These are phyloP conservation scores for Fusarium transvaalense DNA, from an alignment of 2,329 filamentous ascomycete genomes.

Conservation along the genomic window DNA sequence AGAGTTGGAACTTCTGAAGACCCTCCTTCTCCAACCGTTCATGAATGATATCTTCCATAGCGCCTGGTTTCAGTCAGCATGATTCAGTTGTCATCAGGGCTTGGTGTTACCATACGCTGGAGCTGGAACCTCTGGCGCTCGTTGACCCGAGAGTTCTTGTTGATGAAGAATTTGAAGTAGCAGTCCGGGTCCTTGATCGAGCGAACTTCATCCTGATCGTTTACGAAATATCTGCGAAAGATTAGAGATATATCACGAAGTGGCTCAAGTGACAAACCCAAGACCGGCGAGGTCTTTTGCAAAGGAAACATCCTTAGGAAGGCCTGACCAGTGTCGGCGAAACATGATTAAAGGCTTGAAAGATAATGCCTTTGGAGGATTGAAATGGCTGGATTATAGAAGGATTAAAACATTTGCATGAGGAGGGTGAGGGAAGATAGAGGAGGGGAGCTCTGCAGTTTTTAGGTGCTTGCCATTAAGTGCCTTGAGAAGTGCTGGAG, in stretches of 20 bases:
- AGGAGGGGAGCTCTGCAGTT: not conserved
- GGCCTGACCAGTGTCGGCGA: slow-evolving; percentile 73
- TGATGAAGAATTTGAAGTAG: slow-evolving; percentile 81
- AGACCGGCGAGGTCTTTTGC: slow-evolving; percentile 75
- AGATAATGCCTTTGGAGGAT: not conserved
- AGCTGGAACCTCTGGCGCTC: slow-evolving; percentile 79
- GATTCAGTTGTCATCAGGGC: not conserved
- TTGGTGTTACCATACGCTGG: slow-evolving; percentile 67
- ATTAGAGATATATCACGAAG: not conserved
- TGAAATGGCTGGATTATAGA: not conserved
- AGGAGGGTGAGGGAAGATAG: not conserved
- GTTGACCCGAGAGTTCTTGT: slow-evolving; percentile 82
- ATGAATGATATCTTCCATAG: slow-evolving; percentile 70
- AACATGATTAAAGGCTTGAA: slow-evolving; percentile 69
- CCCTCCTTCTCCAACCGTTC: slow-evolving; percentile 72
- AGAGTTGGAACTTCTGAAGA: slow-evolving; percentile 69
- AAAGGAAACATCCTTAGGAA: slow-evolving; percentile 79
- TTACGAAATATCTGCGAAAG: slow-evolving; percentile 78
- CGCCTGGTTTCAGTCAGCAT: slow-evolving; percentile 61
- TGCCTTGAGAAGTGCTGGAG: not conserved
- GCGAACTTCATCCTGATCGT: slow-evolving; percentile 79
- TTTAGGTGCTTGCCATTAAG: slow-evolving; percentile 10
- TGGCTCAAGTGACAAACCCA: slow-evolving; percentile 65
- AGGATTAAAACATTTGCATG: not conserved
- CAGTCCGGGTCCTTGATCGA: slow-evolving; percentile 74